Base-by-base conservation (phyloP, 208 protist genomes). In the Crithidia bombi region DNA sequence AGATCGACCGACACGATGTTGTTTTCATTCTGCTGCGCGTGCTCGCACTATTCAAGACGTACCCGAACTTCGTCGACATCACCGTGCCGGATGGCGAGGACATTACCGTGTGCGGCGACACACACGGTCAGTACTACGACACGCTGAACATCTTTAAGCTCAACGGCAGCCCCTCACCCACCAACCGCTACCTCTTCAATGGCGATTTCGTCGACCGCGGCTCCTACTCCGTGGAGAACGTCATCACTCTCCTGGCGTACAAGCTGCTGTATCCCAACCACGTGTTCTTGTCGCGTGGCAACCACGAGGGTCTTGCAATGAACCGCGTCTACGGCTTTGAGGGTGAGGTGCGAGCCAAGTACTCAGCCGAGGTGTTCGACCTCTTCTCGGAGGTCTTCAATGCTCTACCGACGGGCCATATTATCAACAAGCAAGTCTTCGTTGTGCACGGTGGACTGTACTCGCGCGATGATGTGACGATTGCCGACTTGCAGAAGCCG, bases 311-410 rank as follows among this genome's bases (percentile, higher is more conserved):
- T 7, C 39, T 89, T 6, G 79, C 90, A 23, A 97, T 99, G 94
- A 99, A 99, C 80, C 91, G 93, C 61, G 91, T 99, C 61, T 99
- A 99, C 68, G 98, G 98, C 39, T 99, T 99, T 77, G 94, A 99
- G 65, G 98, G 98, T 32, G 98, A 99, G 80, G 96, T 99, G 21
- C 90, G 91, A 39, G 82, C 88, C 59, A 99, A 99, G 81, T 98
- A 98, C 81, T 83, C 88, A 49, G 77, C 72, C 17, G 86, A 93
- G 61, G 72, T 98, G 39, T 99, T 97, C 66, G 77, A 94, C 32
- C 76, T 99, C 11, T 99, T 99, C 79, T 86, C 86, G 3, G 97
- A 99, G 52, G 83, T 99, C 5, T 99, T 99, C 83, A 91, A 95
- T 62, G 88, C 83, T 10, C 83, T 99, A 17, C 98, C 98, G 11